Base-by-base conservation (phyloP, 176 grass and related monocot species). In the Panicum miliaceum region DNA sequence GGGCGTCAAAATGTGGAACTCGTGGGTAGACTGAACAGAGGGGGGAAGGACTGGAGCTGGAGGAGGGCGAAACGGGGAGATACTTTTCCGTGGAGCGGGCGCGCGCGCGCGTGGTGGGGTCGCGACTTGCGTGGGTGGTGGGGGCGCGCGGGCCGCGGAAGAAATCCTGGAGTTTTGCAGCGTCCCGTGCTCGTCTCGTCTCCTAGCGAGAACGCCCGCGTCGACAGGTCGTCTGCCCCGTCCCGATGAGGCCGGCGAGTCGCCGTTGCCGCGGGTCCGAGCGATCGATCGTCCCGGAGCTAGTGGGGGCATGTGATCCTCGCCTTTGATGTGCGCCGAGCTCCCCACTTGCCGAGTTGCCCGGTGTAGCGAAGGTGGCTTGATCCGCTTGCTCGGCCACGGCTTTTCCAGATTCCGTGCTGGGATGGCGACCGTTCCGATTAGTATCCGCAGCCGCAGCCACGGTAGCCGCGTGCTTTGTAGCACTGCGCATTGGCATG, bases 51-150 rank as follows among this genome's bases (percentile, higher is more conserved):
- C 14, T 16, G 41, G 41, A 42, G 41, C 9, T 9, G 15, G 16
- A 6, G 50, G 50, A 6, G 50, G 22, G 54, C 22, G 58, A 58
- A 60, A 15, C 36, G 35, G 61, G n/a, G 71, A 18, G 53, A 70
- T 87, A 20, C 51, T 88, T 83, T 88, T 88, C 42, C 56, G 80
- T 83, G 86, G 80, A 63, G 80, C 23, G 3, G 52, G 11, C 27
- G 54, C 75, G 18, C 47, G 85, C 27, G 35, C 36, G 36, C 29
- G 78, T 12, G 22, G 61, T 32, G 71, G 46, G 48, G 59, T 75
- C 18, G 14, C 45, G 84, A 57, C 42, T 46, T 69, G 86, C 32
- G 79, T 61, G 79, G 79, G 79, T 76, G 85, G 71, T 82, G 79
- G 71, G 79, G 62, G 2, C n/a, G 69, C 18, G 66, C 51, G 51